phyloP scores from a whole-genome alignment of 2,329 filamentous ascomycete species.

The Xylariaceae sp. region DNA sequence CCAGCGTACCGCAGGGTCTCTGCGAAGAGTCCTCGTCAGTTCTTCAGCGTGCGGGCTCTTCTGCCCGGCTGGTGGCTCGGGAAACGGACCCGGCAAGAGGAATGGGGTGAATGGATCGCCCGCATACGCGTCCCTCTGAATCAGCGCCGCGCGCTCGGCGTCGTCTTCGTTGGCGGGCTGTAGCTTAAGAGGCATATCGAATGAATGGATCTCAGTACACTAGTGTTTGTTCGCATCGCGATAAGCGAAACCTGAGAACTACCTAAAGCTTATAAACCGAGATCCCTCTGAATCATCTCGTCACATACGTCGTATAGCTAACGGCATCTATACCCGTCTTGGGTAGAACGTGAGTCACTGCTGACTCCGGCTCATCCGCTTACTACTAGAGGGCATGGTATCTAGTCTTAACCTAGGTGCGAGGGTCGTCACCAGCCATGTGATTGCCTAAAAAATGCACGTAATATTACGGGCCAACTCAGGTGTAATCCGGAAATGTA shows the following conservation, averaged over 20 bases:
- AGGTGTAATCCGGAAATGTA: too few species aligned
- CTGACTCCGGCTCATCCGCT: not conserved
- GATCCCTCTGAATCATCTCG: not conserved
- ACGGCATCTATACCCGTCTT: not conserved
- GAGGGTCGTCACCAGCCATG: too few species aligned
- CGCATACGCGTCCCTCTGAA: slow-evolving; percentile 39
- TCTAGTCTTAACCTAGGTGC: too few species aligned
- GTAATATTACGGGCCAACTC: too few species aligned
- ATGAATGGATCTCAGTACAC: not conserved
- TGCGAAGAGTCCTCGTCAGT: slow-evolving; percentile 21
- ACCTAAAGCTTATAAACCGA: not conserved
- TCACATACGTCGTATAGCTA: not conserved
- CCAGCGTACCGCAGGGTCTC: slow-evolving; percentile 28
- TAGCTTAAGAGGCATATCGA: slow-evolving; percentile 38
- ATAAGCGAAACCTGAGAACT: not conserved
- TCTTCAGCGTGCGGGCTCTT: slow-evolving; percentile 20
- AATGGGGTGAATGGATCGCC: slow-evolving; percentile 31
- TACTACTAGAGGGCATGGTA: not conserved
- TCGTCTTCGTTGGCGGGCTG: slow-evolving; percentile 36
- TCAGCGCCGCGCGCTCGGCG: slow-evolving; percentile 34
- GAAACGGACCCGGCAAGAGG: slow-evolving; percentile 36
- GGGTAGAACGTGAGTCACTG: not conserved
- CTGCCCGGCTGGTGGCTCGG: slow-evolving; percentile 23
- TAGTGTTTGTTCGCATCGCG: not conserved
- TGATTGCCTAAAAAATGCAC: too few species aligned